phyloP scores from a whole-genome alignment of 139 green algal species.

The Chlorella sp. region DNA sequence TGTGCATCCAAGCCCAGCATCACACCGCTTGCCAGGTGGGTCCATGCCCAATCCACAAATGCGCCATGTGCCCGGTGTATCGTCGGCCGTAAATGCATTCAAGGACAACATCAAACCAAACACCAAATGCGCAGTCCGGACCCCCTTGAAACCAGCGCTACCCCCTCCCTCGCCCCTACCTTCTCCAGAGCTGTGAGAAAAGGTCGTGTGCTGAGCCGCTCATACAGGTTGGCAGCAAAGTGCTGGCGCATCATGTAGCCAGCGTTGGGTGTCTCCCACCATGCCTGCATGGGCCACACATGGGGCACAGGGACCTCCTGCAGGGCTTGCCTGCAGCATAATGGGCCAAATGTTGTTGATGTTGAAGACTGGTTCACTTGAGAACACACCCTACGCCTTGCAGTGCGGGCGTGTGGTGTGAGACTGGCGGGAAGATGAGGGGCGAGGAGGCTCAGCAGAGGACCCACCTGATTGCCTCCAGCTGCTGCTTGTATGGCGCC shows the following conservation, averaged over 20 bases:
- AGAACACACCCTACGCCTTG: no score
- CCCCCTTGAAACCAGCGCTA: no score
- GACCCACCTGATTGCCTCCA: slow-evolving; percentile 58
- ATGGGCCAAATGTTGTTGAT: no score
- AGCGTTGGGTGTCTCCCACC: slow-evolving; percentile 61
- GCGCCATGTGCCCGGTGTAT: background rate
- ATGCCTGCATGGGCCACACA: slow-evolving; percentile 65
- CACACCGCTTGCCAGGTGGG: background rate
- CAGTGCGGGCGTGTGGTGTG: no score
- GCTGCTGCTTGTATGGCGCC: slow-evolving; percentile 61
- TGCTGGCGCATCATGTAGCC: slow-evolving; percentile 83
- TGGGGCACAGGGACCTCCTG: slow-evolving; percentile 45
- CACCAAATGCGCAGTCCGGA: no score
- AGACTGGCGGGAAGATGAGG: no score
- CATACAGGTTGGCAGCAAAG: slow-evolving; percentile 77
- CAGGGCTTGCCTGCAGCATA: slow-evolving; percentile 36
- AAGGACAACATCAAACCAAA: no score
- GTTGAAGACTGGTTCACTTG: no score
- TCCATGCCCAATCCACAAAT: background rate
- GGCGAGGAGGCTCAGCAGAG: no score
- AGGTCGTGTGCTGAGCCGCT: slow-evolving; percentile 82
- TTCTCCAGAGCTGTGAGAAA: slow-evolving; percentile 89
- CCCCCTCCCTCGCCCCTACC: slow-evolving; percentile 23
- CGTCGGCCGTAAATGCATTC: no score
- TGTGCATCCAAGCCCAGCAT: no score